Evolutionary conservation across 768 basidiomycete species (phyloP), one percentile per base, ranked within the genome.

Genomic region (Amanita rubescens): DNA sequence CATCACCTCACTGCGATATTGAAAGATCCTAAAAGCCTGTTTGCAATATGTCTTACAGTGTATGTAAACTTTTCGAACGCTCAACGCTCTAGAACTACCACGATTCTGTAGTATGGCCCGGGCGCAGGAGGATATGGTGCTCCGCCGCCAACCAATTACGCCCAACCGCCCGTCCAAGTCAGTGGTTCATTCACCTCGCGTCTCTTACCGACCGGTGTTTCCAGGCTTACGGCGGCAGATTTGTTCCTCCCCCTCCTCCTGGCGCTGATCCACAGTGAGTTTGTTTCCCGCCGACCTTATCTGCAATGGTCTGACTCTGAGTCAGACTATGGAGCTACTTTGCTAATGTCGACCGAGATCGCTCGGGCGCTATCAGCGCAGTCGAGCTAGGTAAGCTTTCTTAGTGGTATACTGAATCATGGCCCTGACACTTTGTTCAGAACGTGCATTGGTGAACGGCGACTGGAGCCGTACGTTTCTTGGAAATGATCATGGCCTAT

Each of bases 301-400:
- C 9, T 9, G 27, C 25, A n/a, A 41, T 22, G 19, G 15, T 54
- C 35, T 48, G 19, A 55, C 22, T 20, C 20, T 14, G 25, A 19
- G 8, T 41, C 12, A 90, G 88, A 61, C 62, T 90, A 6, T 90
- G 87, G 86, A 67, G 58, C 47, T 87, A 85, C 85, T 92, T 91
- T 67, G 57, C 60, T 19, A 65, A 81, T 10, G 88, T 90, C 19
- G 89, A 91, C 66, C 66, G 67, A 1, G 81, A 91, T 66, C 62
- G 81, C 69, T 87, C 86, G 6, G 85, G 84, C 0, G 70, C 74
- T 53, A 88, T 92, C 61, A 74, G 74, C 45, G 80, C 82, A 4
- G 56, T 57, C 2, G 88, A 90, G 62, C 78, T 90, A 14, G 78
- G 87, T 88, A 60, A 58, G 75, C 5, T 20, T 34, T 46, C 27